Percentiles rank a stretch among this genome's conserved stretches.
These are phyloP conservation scores for Cladophialophora chaetospira DNA, from an alignment of 2,329 filamentous ascomycete genomes.

Conservation along the genomic window DNA sequence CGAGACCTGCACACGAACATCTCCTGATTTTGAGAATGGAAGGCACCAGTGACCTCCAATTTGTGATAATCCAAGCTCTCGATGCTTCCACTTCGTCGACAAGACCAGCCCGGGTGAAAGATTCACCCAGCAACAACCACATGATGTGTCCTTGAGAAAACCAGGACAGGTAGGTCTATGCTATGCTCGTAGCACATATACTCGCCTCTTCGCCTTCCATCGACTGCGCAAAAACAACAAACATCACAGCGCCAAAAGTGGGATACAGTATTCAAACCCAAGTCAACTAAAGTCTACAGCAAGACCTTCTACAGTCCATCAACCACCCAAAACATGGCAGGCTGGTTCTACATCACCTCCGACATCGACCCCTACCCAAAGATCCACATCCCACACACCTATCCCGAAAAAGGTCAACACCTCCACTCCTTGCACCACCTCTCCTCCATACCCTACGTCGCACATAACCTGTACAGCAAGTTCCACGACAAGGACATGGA, in stretches of 20 bases:
- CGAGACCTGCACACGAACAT: not conserved
- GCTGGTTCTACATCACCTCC: conserved; percentile 23
- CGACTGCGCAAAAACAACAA: conserved; percentile 5
- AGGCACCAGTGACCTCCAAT: conserved; percentile 3
- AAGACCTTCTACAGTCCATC: no score
- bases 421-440: conserved; percentile 26
- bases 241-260: not conserved
- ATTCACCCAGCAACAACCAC: not conserved
- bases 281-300: no score
- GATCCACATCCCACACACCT: conserved; percentile 27
- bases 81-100: conserved; percentile 9
- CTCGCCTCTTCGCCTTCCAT: no score
- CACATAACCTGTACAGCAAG: conserved; percentile 22
- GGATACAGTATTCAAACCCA: not conserved
- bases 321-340: conserved; percentile 11
- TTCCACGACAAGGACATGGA: conserved; percentile 28
- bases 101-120: not conserved
- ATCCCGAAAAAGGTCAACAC: conserved; percentile 25
- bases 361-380: conserved; percentile 28
- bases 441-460: conserved; percentile 18
- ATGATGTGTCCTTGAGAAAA: not conserved
- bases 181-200: not conserved
- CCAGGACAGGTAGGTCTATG: not conserved
- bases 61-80: conserved; percentile 4
- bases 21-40: conserved; percentile 8